Evolutionary conservation across 2,329 filamentous ascomycete species (phyloP), one percentile per base, ranked within the genome.

Genomic region (Trichoderma afroharzianum): DNA sequence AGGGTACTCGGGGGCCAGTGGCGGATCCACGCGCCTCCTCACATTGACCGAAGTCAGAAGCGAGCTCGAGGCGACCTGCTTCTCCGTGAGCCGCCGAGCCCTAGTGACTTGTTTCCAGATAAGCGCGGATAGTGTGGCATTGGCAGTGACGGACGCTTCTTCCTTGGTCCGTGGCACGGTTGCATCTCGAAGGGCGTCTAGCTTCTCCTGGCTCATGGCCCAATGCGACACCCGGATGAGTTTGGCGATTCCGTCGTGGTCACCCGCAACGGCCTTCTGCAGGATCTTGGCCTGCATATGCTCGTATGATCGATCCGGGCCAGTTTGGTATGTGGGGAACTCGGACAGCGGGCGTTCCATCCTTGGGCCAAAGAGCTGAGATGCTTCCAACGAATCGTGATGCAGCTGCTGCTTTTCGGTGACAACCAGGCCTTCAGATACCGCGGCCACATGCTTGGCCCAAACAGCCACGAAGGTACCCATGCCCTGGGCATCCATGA

Each of bases 401-500:
- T 59, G 24, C 21, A 72, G 53, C 28, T 26, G 67, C 5, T 72
- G 64, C 18, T 72, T 53, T 6, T 70, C 66, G 39, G 26, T 24
- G 21, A 72, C 58, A 9, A 30, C 28, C 8, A 69, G 59, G 3
- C 71, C 71, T 9, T 36, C 59, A 28, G 71, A 70, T 21, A 63
- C 71, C 8, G 71, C 71, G 24, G 57, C 59, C 39, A 72, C 66
- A 50, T 72, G 64, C 39, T 70, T 72, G 58, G 71, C 61, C 71
- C 71, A 72, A 9, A 72, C 58, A 11, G 67, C 57, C 32, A 68
- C 71, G 30, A 72, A 70, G 12, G 71, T 72, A 26, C 71, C 71
- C 67, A 70, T 64, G 43, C 71, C 71, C 39, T 72, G 71, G n/a
- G 71, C 71, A 21, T 72, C 71, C 71, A 72, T 72, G 47, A 72